Evolutionary conservation across 2,329 filamentous ascomycete species (phyloP), one percentile per base, ranked within the genome.

Genomic region (Cercospora brassicicola): DNA sequence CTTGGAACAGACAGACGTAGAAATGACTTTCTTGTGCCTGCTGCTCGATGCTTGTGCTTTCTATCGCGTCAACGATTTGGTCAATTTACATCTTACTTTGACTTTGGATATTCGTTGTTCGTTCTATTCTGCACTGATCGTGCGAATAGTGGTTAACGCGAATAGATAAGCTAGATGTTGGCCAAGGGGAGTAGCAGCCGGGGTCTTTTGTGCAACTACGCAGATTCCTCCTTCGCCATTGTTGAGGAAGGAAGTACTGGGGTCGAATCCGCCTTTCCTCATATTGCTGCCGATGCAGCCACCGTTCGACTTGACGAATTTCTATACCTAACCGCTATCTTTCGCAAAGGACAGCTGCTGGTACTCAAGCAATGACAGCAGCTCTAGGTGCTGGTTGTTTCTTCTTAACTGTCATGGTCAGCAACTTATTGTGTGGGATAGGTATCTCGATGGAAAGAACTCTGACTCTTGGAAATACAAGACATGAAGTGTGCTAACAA

Each of bases 11-110:
- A 33, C 10, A 51, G 45, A 23, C 45, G 45, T 51, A 13, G 45
- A 26, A 51, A 51, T 20, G 45, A 51, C 20, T 26, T 23, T 15
- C 42, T 45, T 30, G 39, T 20, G 39, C 78, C 36, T 42, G 36
- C 3, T n/a, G 36, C 36, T 42, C 36, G 36, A 39, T n/a, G 36
- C 4, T 36, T 4, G 36, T n/a, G 13, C n/a, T 39, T 2, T 39
- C 36, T 20, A 20, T 20, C 18, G 18, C 18, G 18, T 20, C 18
- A 20, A 20, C 18, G 18, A 20, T 20, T 20, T 36, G 33, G 4
- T 13, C 11, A 4, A 5, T 13, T 4, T 33, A 33, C 31, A 33
- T 11, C 31, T 11, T 3, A 33, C 31, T 10, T 20, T 20, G 18
- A 20, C 18, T 20, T 20, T 20, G 18, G 18, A 20, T 20, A 20